A percentile compares a stretch with the other conserved stretches of the same genome.
These are phyloP conservation scores for Pichia sp. DNA, from an alignment of 1,139 yeast species.

Conservation along the genomic window DNA sequence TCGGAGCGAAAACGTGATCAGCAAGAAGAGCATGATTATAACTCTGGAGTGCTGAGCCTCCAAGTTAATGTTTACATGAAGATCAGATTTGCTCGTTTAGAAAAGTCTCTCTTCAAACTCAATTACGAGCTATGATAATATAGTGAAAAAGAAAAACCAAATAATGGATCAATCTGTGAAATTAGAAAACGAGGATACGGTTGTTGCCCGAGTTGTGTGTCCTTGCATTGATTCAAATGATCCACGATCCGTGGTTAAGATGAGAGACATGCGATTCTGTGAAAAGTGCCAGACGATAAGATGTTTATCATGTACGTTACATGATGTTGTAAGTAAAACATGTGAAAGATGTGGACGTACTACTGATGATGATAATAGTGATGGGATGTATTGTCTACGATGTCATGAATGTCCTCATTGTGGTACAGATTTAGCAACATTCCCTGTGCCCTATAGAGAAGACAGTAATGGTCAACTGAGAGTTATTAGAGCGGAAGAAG, in stretches of 20 bases:
- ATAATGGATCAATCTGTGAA: too few relatives aligned
- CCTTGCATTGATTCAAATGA: constrained; percentile 12
- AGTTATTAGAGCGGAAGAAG: constrained; percentile 7
- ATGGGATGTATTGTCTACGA: constrained; percentile 16
- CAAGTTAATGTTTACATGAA: too few relatives aligned
- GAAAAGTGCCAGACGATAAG: constrained; percentile 18
- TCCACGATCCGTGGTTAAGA: constrained; percentile 9
- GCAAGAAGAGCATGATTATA: too few relatives aligned
- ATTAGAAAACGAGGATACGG: too few relatives aligned
- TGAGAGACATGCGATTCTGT: constrained; percentile 20
- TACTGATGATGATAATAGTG: constrained; percentile 1
- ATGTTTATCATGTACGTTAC: constrained; percentile 21
- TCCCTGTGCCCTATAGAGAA: constrained; percentile 7
- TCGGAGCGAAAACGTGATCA: too few relatives aligned
- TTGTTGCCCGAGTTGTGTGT: constrained; percentile 1
- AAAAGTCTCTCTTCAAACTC: too few relatives aligned
- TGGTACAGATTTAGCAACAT: constrained; percentile 9
- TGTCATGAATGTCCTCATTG: constrained; percentile 29
- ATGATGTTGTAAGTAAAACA: background rate
- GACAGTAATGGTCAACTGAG: background rate
- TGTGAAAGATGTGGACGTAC: constrained; percentile 14
- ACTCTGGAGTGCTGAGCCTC: too few relatives aligned
- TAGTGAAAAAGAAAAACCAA: too few relatives aligned
- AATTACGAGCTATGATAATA: too few relatives aligned
- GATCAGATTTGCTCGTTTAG: too few relatives aligned